Evolutionary conservation across 1,284 basidiomycete species (phyloP).

Genomic region (Puccinia coronata): DNA sequence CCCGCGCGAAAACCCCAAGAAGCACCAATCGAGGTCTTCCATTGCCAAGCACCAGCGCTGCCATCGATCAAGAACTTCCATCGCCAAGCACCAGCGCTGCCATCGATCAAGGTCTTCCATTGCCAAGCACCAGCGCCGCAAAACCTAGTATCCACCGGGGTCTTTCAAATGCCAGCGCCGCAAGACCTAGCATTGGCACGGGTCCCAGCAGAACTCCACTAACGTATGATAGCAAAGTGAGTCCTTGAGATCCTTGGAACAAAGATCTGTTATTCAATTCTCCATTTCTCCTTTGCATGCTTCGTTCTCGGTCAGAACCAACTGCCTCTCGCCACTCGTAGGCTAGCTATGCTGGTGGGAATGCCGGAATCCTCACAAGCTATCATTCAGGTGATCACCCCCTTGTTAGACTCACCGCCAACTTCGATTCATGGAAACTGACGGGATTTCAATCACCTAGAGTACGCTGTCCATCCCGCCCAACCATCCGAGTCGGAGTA

Average conservation of each 20-base stretch:
- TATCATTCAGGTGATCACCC: constrained; percentile 43
- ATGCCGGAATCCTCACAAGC: constrained; percentile 50
- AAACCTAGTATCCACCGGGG: too few species aligned
- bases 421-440: neutral
- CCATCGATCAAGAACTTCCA: too few species aligned
- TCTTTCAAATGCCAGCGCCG: neutral
- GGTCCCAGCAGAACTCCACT: neutral
- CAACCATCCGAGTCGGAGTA: neutral
- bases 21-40: too few species aligned
- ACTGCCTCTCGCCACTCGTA: constrained; percentile 34
- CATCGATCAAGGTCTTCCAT: too few species aligned
- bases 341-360: constrained; percentile 38
- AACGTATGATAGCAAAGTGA: constrained; percentile 4
- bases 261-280: constrained; percentile 1
- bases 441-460: constrained; percentile 16
- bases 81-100: too few species aligned
- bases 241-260: neutral
- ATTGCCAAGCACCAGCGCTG: too few species aligned
- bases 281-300: neutral
- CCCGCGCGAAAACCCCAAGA: neutral
- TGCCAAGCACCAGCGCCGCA: too few species aligned
- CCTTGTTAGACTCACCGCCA: neutral
- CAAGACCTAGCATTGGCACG: neutral
- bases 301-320: constrained; percentile 13
- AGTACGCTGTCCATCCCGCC: constrained; percentile 29